Conservation (phyloP, 441 rosid genomes). For the Syzygium syzygioides region DNA sequence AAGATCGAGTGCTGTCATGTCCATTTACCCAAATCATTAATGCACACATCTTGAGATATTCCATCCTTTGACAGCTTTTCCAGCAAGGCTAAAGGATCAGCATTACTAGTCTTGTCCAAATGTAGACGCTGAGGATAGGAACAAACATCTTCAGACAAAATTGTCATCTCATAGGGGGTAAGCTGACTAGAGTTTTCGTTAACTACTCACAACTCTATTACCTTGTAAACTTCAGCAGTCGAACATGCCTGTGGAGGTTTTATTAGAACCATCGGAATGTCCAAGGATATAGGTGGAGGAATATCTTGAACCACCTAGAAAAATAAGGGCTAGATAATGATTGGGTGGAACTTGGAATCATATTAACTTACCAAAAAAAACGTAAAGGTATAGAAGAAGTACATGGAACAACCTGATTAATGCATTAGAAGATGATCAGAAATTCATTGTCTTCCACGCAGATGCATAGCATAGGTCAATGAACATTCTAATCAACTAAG, state of each 20-base stretch:
- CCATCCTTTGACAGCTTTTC: conserved; percentile 69
- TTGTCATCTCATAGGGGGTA: background rate
- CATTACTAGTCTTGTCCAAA: conserved; percentile 61
- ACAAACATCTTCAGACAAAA: conserved; percentile 4
- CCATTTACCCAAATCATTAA: conserved; percentile 83
- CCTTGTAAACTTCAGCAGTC: conserved; percentile 96
- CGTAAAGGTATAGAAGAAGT: background rate
- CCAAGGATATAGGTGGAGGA: conserved; percentile 57
- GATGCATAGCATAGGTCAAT: background rate
- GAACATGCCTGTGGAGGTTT: conserved; percentile 89
- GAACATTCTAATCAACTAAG: background rate
- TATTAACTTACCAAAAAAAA: background rate
- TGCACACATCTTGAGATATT: conserved; percentile 77
- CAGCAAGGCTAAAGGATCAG: conserved; percentile 66
- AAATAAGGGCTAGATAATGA: background rate
- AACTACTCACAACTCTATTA: conserved; percentile 13
- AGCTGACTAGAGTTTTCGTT: background rate
- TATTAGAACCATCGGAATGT: conserved; percentile 78
- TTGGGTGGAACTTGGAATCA: background rate
- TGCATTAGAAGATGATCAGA: conserved; percentile 8
- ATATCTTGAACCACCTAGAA: conserved; percentile 81
- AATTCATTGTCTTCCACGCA: background rate
- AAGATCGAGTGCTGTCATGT: background rate
- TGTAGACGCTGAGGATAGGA: conserved; percentile 45
- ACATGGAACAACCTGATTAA: background rate